Base-by-base conservation (phyloP, 1,284 basidiomycete species). In the Naganishia sp. region DNA sequence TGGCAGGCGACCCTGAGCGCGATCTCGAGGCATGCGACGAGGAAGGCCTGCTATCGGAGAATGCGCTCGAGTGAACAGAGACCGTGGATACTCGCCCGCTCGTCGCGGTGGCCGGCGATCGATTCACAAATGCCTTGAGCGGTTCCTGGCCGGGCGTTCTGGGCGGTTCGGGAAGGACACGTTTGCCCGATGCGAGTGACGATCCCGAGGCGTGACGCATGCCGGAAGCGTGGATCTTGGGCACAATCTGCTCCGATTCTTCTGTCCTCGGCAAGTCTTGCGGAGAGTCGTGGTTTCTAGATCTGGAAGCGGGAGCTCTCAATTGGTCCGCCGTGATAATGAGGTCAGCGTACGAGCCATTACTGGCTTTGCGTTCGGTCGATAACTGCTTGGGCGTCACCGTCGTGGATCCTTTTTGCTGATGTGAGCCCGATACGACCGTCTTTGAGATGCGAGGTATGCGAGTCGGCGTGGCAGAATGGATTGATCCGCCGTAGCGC, bases 391-490 rank as follows among this genome's bases (percentile, higher is more conserved):
- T 88, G 65, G 86, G 75, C 28, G 86, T 84, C 3, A 88, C 54
- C 32, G 67, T 66, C n/a, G 67, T 88, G 11, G 88, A 88, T 88
- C 84, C 21, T 74, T 42, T 47, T 39, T 54, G 46, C 52, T 87
- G 90, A 39, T 13, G 7, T 39, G 35, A 10, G 13, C 35, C 35
- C 13, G 35, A 39, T 10, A 39, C 35, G 35, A 39, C 35, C 35
- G 35, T 39, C 35, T 39, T 39, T 23, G 90, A 88, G 67, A 95
- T 93, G 47, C 93, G 88, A 57, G 94, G 94, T 72, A 96, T 97
- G 82, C 94, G 94, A 25, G 94, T 97, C 0, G 94, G 92, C 0
- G 82, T 83, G 4, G 75, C 74, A 13, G 74, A 74, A 1, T 76
- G 73, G 2, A 73, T 54, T 72, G 71, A 23, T 75, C 51, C 1